Evolutionary conservation across 768 basidiomycete genomes (phyloP).

Genomic region (Mycena chlorophos): DNA sequence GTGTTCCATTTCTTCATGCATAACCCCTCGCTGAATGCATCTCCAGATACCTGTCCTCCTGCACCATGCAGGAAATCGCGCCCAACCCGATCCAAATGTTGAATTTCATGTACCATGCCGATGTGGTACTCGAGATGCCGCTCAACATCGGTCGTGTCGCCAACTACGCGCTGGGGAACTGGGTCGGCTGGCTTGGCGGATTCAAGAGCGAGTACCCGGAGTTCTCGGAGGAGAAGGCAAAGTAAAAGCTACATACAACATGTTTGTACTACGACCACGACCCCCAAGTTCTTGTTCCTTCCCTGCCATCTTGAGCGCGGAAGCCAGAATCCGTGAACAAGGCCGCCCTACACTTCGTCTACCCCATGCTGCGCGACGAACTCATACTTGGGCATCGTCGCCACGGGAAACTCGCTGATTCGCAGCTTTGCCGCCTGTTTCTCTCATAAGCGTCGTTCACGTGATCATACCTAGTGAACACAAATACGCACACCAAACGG

Average conservation of each 20-base stretch:
- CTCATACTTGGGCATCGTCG: conserved; percentile 14
- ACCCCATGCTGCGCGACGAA: conserved; percentile 12
- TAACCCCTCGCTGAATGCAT: not conserved
- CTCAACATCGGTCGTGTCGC: conserved; percentile 24
- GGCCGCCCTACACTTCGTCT: not conserved
- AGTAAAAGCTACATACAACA: not conserved
- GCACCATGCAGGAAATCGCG: conserved; percentile 23
- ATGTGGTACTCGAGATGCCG: conserved; percentile 29
- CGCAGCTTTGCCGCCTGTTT: conserved; percentile 39
- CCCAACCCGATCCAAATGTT: conserved; percentile 31
- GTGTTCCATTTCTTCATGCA: not conserved
- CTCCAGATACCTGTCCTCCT: conserved; percentile 23
- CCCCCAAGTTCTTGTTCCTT: no score
- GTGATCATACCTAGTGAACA: not conserved
- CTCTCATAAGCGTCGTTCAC: not conserved
- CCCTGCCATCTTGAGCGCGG: not conserved
- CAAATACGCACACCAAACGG: conserved; percentile 48
- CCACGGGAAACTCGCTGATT: conserved; percentile 45
- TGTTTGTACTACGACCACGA: no score
- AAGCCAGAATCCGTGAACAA: no score
- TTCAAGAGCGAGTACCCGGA: conserved; percentile 26
- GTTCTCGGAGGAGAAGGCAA: conserved; percentile 12
- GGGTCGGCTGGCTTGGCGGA: conserved; percentile 27
- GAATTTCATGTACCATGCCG: conserved; percentile 28
- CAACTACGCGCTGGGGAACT: conserved; percentile 26